Evolutionary conservation across 345 rosid genomes (phyloP), one percentile per base, ranked within the genome.

Genomic region (Citrus medica): DNA sequence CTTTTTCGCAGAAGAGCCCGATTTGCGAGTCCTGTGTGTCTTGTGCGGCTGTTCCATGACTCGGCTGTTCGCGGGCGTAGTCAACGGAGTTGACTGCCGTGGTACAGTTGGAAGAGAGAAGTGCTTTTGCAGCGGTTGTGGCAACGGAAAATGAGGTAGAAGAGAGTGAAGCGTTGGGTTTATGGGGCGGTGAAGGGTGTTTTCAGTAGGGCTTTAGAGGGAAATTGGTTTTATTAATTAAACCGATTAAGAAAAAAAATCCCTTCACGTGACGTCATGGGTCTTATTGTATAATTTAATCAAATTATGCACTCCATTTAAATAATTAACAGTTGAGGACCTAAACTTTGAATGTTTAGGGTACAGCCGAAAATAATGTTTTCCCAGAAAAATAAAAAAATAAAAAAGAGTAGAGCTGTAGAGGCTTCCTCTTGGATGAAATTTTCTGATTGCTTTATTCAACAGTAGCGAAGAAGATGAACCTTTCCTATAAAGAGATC

Each of bases 1-100:
- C 82, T 86, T 92, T 89, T 79, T 88, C 42, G 82, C 78, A 1
- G 96, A 87, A 32, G 97, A 87, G 17, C 99, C 99, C 35, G 98
- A 67, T 35, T 91, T 88, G 10, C 87, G 93, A 63, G 88, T 27
- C 73, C 99, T 80, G 83, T 95, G 99, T 22, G 90, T 81, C 76
- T 89, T 93, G 62, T 91, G 96, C 60, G 90, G 59, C 82, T 88
- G 92, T 4, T 86, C 91, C 8, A 21, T 48, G 78, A 79, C 63
- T 58, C 76, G 83, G 24, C 84, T 22, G 32, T 82, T 88, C 14
- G 60, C 82, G 3, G 17, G 10, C 35, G 22, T 22, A 19, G 24
- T 19, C 21, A 19, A 32, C 21, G 19, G 14, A 33, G 42, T 33
- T 8, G 42, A 65, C 24, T 1, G 40, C 25, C 1, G 42, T 12